Evolutionary conservation across 352 stramenopile genomes (phyloP), one percentile per base, ranked within the genome.

Genomic region (Labyrinthula sp.): DNA sequence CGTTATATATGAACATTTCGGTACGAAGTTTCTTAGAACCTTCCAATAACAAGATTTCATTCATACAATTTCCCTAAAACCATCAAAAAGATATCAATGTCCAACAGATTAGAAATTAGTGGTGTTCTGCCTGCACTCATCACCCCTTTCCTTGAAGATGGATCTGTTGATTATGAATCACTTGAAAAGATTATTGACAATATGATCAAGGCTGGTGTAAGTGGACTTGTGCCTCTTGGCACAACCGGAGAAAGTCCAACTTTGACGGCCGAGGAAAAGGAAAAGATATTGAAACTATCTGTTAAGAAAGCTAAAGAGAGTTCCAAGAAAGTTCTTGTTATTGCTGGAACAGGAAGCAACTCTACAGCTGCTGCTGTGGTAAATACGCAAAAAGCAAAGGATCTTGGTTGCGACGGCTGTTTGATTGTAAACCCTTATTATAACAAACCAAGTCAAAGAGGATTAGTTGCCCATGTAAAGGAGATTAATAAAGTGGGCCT

Each of bases 401-500:
- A 82, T 27, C 59, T 63, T 0, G 76, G 76, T n/a, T 72, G 69
- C 24, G 74, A 85, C 35, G 75, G 73, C 10, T 79, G 69, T 39
- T 62, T 88, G 0, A 70, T 84, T 12, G 76, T 88, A 3, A 84
- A 79, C 54, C 76, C 76, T 31, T 88, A 88, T 68, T 88, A 88
- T 70, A 87, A 85, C 73, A 88, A 88, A 63, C 76, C 76, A n/a
- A 82, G 69, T n/a, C 76, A 88, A 64, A 77, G 79, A 49, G 76
- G 76, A 2, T 54, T 88, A 45, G 81, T 79, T 61, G 65, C 79
- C 30, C 76, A 88, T 68, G 83, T 85, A 59, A 88, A 86, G 70
- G 63, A 20, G 17, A 49, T 62, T 7, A 47, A 50, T 12, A 48
- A 63, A 35, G 41, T 84, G 14, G 75, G 75, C 4, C 50, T 88